Evolutionary conservation across 2,329 filamentous ascomycete genomes (phyloP), one percentile per base, ranked within the genome.

Genomic region (Phialemonium atrogriseum): DNA sequence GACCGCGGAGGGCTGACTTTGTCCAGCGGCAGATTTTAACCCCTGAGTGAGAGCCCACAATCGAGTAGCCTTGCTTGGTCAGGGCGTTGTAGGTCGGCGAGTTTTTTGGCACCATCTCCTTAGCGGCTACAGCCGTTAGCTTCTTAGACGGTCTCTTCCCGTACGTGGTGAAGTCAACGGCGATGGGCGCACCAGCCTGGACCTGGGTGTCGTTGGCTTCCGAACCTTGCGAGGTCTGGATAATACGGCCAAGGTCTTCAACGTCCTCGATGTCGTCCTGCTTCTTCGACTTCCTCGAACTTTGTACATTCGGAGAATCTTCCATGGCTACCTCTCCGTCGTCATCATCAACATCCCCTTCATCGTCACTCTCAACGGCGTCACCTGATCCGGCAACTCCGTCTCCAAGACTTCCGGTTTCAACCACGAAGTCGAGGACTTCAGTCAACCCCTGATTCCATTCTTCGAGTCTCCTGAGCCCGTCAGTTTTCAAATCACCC

Each of bases 1-100:
- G 80, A 10, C 89, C 89, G 23, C 89, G 84, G 1, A 96, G 77
- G 8, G 89, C 89, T 2, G 88, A 95, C 60, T 98, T 98, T 8
- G 91, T 96, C 89, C 89, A 98, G 19, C 91, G 84, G 54, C 89
- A 98, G 48, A 95, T 94, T 59, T 96, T 96, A 43, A 96, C 89
- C 18, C 89, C 89, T 0, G 86, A 94, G 60, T 96, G 91, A 1
- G 85, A 89, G 32, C 91, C 91, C 22, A 98, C 83, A 36, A 96
- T 95, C 1, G 84, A 80, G 55, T 96, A 96, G 16, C 89, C 89
- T 66, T 98, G 89, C 55, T 96, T 98, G 1, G 89, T 96, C 25
- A 96, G 73, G 12, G 89, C 75, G 10, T 77, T 70, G 50, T 94
- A 87, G 0, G 91, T 96, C 0, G 91, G 89, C 2, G 89, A 94